These are phyloP conservation scores for Rhodotorula diobovata DNA, from an alignment of 768 basidiomycete genomes.

Conservation along the genomic window DNA sequence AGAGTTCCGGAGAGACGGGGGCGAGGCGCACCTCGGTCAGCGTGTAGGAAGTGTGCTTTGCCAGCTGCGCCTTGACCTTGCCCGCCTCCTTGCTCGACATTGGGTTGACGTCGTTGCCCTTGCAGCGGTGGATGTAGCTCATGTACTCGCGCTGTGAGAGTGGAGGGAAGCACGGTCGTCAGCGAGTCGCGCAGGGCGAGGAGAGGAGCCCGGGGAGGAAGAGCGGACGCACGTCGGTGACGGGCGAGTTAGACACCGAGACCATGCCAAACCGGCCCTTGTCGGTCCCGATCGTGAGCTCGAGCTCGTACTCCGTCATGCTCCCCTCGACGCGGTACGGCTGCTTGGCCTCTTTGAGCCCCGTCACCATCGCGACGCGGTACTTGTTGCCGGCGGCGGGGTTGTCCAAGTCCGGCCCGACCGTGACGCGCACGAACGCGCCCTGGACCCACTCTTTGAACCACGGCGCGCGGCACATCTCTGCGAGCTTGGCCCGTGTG, in stretches of 20 bases:
- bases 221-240: constrained; percentile 57
- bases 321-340: constrained; percentile 34
- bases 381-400: constrained; percentile 58
- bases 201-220: background rate
- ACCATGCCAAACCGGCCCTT: constrained; percentile 67
- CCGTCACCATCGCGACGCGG: constrained; percentile 71
- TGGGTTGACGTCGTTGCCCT: constrained; percentile 58
- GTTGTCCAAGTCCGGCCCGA: constrained; percentile 56
- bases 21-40: constrained; percentile 79
- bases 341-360: background rate
- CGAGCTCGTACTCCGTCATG: constrained; percentile 57
- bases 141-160: constrained; percentile 65
- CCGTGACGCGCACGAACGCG: constrained; percentile 77
- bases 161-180: background rate
- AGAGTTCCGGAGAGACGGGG: background rate
- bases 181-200: too few relatives aligned
- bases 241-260: constrained; percentile 71
- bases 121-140: constrained; percentile 54
- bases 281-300: constrained; percentile 72
- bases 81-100: constrained; percentile 52
- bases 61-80: constrained; percentile 19
- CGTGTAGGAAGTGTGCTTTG: constrained; percentile 57
- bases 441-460: constrained; percentile 80
- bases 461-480: constrained; percentile 69
- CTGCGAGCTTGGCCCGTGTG: constrained; percentile 66